These are phyloP conservation scores for Fomitopsis betulina DNA, from an alignment of 1,284 basidiomycete genomes.

Conservation along the genomic window DNA sequence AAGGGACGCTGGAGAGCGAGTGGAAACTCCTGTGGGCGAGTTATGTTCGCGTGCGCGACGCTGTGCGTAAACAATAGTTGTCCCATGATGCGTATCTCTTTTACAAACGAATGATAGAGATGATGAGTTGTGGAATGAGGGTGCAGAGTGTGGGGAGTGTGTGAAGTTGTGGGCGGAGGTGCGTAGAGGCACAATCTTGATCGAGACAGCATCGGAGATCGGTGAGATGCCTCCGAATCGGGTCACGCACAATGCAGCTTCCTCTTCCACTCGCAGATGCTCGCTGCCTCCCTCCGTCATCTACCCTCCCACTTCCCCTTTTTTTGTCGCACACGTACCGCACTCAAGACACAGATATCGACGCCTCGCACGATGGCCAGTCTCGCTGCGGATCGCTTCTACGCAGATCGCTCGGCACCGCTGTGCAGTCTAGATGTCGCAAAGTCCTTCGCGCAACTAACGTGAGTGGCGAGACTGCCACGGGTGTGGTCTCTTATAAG, in stretches of 20 bases:
- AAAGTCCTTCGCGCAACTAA: conserved; percentile 63
- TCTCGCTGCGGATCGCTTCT: conserved; percentile 51
- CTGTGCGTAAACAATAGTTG: conserved; percentile 10
- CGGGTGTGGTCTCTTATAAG: background rate
- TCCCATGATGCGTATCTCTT: too few relatives aligned
- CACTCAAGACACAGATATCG: background rate
- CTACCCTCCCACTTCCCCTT: background rate
- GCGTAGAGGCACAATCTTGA: conserved; percentile 2
- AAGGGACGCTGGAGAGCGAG: conserved; percentile 50
- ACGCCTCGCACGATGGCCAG: conserved; percentile 30
- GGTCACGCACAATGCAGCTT: background rate
- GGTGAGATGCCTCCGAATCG: background rate
- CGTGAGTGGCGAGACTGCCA: conserved; percentile 32
- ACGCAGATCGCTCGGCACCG: conserved; percentile 66
- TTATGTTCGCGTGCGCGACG: conserved; percentile 38
- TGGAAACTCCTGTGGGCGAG: conserved; percentile 51
- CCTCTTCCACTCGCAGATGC: background rate
- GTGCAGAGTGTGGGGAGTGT: background rate
- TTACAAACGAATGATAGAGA: background rate
- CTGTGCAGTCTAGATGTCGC: conserved; percentile 63
- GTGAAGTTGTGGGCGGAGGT: background rate
- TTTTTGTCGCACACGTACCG: background rate
- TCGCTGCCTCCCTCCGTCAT: background rate
- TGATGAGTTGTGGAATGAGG: background rate
- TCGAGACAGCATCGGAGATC: conserved; percentile 1